Base-by-base conservation (phyloP, 768 basidiomycete genomes). In the Chalciporus pseudorubinellus region DNA sequence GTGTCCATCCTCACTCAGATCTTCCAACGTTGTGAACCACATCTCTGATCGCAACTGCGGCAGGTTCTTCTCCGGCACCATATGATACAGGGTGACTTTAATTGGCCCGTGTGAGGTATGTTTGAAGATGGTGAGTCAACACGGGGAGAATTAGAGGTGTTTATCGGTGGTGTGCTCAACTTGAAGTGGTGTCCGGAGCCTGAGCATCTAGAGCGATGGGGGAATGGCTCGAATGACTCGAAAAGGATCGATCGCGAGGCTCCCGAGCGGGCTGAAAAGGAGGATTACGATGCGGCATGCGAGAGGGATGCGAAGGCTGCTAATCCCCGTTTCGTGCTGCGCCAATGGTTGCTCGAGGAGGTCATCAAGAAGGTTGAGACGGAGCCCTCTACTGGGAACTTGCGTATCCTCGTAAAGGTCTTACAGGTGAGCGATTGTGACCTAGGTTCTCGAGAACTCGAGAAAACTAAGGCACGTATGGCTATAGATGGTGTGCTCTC, bases 341-440 rank as follows among this genome's bases (percentile, higher is more conserved):
- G 97, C 53, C 97, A 98, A 70, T 98, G 97, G 97, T 73, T 98
- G 9, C 75, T 99, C 29, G 94, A 98, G 66, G 95, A 98, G 63
- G 86, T 91, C 20, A 98, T 98, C 63, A 69, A 71, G 55, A 79
- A 79, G 56, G 80, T 92, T 2, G 89, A 93, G 63, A 69, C 70
- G 52, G 88, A 93, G 59, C 64, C 74, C 9, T 72, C 74, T 19
- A 79, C 72, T 52, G 88, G 87, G 43, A 85, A 83, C n/a, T n/a
- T n/a, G 71, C 74, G 77, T 52, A 71, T 88, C 3, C 71, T 98
- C 45, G 83, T 83, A 12, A 91, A 92, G 69, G 87, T 97, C 16
- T 72, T 97, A 69, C 78, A 89, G 73, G 90, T 90, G 56, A 60
- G 84, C 51, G 21, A 11, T 28, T 11, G 45, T 34, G 38, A 31